Conservation (phyloP, 768 basidiomycete genomes). For the Trametes meyenii region DNA sequence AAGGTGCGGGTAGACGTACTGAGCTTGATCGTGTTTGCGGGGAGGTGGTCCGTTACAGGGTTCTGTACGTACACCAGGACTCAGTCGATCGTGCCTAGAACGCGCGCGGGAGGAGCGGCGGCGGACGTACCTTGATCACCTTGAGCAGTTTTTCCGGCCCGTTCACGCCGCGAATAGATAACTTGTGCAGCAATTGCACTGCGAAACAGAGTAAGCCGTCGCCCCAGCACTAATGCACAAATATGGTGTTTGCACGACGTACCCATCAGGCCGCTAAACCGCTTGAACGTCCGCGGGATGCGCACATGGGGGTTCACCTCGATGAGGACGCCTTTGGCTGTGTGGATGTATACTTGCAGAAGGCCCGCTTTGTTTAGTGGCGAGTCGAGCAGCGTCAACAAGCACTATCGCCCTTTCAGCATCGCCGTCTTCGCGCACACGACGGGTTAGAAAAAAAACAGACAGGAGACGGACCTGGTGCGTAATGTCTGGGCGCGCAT, state of each 20-base stretch:
- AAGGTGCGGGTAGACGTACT: conserved; percentile 54
- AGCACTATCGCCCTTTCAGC: conserved; percentile 58
- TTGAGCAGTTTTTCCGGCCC: conserved; percentile 96
- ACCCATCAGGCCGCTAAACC: conserved; percentile 99
- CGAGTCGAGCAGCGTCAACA: conserved; percentile 94
- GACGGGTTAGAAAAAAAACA: background rate
- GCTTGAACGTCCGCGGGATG: conserved; percentile 97
- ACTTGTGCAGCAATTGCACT: conserved; percentile 97
- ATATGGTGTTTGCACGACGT: conserved; percentile 23
- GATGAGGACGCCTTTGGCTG: conserved; percentile 92
- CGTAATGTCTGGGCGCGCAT: conserved; percentile 98
- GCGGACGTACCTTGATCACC: conserved; percentile 80
- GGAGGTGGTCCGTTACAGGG: conserved; percentile 92
- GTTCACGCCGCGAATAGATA: conserved; percentile 94
- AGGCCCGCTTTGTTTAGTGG: conserved; percentile 97
- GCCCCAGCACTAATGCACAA: background rate
- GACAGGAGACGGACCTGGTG: conserved; percentile 71
- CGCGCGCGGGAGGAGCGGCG: conserved; percentile 9
- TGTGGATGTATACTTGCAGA: conserved; percentile 98
- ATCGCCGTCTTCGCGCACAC: background rate
- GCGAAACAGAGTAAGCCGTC: background rate
- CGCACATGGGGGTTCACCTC: conserved; percentile 98
- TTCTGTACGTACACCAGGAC: conserved; percentile 54
- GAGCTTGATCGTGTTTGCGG: conserved; percentile 92
- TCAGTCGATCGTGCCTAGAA: background rate